These are phyloP conservation scores for Trapa incisa DNA, from an alignment of 345 rosid genomes.

Conservation along the genomic window DNA sequence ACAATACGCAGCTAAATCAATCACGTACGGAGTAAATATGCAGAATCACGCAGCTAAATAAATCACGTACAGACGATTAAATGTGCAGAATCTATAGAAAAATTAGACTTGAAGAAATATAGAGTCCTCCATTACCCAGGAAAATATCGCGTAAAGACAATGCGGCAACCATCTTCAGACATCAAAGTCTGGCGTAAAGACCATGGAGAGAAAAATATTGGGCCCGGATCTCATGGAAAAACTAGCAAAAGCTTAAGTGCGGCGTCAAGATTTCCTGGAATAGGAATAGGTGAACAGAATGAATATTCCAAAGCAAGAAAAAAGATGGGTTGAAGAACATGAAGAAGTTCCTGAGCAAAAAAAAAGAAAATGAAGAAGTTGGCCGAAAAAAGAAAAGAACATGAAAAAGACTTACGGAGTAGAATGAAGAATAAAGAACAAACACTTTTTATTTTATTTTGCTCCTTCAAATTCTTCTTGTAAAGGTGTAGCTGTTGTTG, in stretches of 20 bases:
- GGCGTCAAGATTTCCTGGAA: not conserved
- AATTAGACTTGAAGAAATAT: not conserved
- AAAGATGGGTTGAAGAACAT: too few relatives aligned
- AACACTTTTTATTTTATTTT: not conserved
- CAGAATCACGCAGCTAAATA: conserved; percentile 5
- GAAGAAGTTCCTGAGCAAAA: not conserved
- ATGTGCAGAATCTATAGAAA: not conserved
- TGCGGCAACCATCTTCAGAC: conserved; percentile 7
- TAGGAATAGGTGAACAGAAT: not conserved
- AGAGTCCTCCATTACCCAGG: conserved; percentile 8
- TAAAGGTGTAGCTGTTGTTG: not conserved
- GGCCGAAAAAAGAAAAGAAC: too few relatives aligned
- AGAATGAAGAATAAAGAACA: conserved; percentile 8
- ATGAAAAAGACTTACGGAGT: conserved; percentile 7
- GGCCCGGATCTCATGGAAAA: conserved; percentile 10
- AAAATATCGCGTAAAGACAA: not conserved
- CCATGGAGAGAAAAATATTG: conserved; percentile 6
- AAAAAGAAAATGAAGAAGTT: too few relatives aligned
- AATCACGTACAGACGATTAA: not conserved
- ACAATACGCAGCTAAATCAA: conserved; percentile 3
- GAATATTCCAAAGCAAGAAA: not conserved
- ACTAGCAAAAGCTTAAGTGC: not conserved
- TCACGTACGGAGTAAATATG: not conserved
- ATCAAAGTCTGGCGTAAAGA: conserved; percentile 8
- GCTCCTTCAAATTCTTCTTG: not conserved